Evolutionary conservation across 202 grass and related monocot species (phyloP).

Genomic region (Carex arenaria): DNA sequence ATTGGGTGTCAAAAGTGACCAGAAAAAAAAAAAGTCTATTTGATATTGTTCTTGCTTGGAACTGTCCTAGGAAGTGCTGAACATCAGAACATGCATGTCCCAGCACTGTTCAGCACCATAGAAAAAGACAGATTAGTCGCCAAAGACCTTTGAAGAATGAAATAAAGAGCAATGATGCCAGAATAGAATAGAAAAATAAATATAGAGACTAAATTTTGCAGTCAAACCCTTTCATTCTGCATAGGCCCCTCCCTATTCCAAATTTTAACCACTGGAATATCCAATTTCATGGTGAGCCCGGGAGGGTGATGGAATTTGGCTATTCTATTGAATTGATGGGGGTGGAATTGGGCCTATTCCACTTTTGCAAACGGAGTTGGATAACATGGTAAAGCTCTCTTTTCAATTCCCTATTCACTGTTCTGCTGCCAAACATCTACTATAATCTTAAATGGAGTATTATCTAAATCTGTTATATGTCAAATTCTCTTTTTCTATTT

Average conservation of each 20-base stretch:
- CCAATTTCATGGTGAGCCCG: not conserved
- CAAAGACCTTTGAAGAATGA: not conserved
- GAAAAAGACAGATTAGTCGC: not conserved
- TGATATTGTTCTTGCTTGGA: not conserved
- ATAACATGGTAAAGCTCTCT: not conserved
- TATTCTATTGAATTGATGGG: not conserved
- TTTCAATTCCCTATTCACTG: not conserved
- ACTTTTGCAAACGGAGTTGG: not conserved
- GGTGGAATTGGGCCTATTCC: not conserved
- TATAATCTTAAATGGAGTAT: not conserved
- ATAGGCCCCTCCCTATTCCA: not conserved
- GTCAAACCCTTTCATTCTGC: not conserved
- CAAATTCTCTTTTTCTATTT: not conserved
- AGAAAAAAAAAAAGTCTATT: not conserved
- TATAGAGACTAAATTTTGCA: not conserved
- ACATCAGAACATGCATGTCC: not conserved
- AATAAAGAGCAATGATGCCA: not conserved
- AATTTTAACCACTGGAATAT: not conserved
- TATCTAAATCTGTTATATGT: not conserved
- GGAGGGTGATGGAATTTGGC: not conserved
- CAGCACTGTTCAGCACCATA: not conserved
- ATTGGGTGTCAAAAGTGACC: not conserved
- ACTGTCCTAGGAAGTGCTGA: not conserved
- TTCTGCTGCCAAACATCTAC: too few relatives aligned
- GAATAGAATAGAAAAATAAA: not conserved